A percentile compares a stretch with the other conserved stretches of the same genome.
phyloP scores from a whole-genome alignment of 192 early-diverging fungal species.

The Backusella mclennaniae region DNA sequence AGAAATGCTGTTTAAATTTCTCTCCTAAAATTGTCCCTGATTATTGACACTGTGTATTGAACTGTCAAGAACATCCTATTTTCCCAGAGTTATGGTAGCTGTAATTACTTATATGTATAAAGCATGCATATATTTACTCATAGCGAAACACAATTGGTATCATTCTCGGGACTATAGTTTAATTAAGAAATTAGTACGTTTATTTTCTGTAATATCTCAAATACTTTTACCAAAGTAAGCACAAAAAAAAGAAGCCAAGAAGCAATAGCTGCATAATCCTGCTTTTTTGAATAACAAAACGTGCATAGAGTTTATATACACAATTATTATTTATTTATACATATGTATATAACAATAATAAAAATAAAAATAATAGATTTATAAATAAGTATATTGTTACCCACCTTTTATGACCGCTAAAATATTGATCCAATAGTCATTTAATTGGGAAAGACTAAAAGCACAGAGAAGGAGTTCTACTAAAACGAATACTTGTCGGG shows the following conservation, averaged over 20 bases:
- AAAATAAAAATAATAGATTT: background rate
- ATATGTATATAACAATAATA: background rate
- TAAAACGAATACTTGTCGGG: background rate
- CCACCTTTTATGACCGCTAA: too few species aligned
- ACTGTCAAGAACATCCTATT: background rate
- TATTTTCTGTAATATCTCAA: slow-evolving; percentile 3
- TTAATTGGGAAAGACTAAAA: background rate
- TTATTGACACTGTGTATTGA: background rate
- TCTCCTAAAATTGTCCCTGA: background rate
- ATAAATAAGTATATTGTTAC: background rate
- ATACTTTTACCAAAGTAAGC: background rate
- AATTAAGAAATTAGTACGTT: background rate
- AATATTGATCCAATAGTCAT: background rate
- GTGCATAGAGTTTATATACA: background rate
- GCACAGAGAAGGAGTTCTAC: background rate
- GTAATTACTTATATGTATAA: too few species aligned
- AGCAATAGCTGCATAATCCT: slow-evolving; percentile 1
- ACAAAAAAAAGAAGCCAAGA: background rate
- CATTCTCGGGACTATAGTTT: background rate
- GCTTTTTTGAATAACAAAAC: slow-evolving; percentile 4
- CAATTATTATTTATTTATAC: background rate
- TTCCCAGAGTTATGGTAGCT: background rate
- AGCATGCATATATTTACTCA: background rate
- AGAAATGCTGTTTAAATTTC: background rate
- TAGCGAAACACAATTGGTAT: background rate